Conservation (phyloP, 2,329 filamentous ascomycete species). For the Fusarium neocosmosporiellum region DNA sequence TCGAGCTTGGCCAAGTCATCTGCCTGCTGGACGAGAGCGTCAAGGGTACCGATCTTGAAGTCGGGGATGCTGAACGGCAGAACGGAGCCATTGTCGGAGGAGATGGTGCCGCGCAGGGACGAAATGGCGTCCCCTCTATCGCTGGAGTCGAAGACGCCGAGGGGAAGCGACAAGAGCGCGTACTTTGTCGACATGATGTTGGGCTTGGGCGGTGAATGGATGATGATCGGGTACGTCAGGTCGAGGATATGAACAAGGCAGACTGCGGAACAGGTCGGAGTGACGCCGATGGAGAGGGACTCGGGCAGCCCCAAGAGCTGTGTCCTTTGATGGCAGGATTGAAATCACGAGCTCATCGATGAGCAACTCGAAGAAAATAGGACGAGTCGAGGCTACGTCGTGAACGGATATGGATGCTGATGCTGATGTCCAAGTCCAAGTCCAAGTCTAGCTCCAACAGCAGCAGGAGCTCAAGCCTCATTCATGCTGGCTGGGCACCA, state of each 20-base stretch:
- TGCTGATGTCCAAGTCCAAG: conserved; percentile 11
- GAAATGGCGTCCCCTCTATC: conserved; percentile 85
- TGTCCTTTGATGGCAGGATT: background rate
- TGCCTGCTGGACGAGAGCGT: conserved; percentile 94
- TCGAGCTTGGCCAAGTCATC: conserved; percentile 95
- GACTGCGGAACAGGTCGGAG: conserved; percentile 24
- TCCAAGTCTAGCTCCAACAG: conserved; percentile 14
- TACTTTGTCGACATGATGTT: conserved; percentile 71
- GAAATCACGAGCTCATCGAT: conserved; percentile 19
- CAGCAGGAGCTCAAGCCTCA: conserved; percentile 21
- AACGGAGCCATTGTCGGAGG: conserved; percentile 79
- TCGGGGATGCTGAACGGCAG: conserved; percentile 85
- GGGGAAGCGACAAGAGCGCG: conserved; percentile 89
- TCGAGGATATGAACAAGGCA: conserved; percentile 11
- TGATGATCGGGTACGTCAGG: conserved; percentile 12
- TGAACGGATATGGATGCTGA: conserved; percentile 9
- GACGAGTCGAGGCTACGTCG: conserved; percentile 4
- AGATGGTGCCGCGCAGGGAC: conserved; percentile 77
- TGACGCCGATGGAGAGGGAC: conserved; percentile 11
- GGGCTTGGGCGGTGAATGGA: conserved; percentile 7
- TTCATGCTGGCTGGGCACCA: conserved; percentile 19
- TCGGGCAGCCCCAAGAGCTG: conserved; percentile 23
- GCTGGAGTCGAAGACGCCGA: conserved; percentile 84
- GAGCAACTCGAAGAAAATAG: background rate
- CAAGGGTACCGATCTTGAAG: conserved; percentile 97